Conservation (phyloP, 2,329 filamentous ascomycete species). For the Arachnomyces sp. region DNA sequence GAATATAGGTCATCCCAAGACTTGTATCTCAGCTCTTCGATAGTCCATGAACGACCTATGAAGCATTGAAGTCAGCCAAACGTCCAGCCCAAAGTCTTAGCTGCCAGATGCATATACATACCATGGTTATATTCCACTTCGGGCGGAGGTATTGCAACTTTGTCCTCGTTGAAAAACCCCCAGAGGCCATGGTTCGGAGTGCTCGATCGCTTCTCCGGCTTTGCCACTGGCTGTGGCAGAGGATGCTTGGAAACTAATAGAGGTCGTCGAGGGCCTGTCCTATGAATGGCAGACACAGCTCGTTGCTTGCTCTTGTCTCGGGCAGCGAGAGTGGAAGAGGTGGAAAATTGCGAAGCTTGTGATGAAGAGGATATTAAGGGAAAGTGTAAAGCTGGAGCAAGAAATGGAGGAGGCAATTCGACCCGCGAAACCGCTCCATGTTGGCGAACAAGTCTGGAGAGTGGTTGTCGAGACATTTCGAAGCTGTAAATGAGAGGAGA, state of each 20-base stretch:
- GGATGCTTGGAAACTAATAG: slow-evolving; percentile 65
- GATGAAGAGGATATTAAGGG: slow-evolving; percentile 3
- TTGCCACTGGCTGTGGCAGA: slow-evolving; percentile 58
- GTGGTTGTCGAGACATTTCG: slow-evolving; percentile 31
- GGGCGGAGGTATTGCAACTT: slow-evolving; percentile 63
- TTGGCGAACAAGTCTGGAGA: slow-evolving; percentile 27
- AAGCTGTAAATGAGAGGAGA: slow-evolving; percentile 1
- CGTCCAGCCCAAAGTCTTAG: background rate
- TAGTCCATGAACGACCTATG: slow-evolving; percentile 68
- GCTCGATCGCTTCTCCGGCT: slow-evolving; percentile 39
- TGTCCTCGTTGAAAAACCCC: slow-evolving; percentile 75
- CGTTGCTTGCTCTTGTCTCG: slow-evolving; percentile 61
- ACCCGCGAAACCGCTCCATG: slow-evolving; percentile 24
- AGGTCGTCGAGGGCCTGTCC: slow-evolving; percentile 67
- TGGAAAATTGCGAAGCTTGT: slow-evolving; percentile 13
- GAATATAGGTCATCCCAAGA: slow-evolving; percentile 88
- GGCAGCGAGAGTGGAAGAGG: slow-evolving; percentile 28
- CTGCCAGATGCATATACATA: slow-evolving; percentile 24
- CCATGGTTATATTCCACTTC: slow-evolving; percentile 64
- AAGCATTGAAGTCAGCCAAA: slow-evolving; percentile 10
- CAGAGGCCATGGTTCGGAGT: slow-evolving; percentile 80
- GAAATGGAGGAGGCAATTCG: slow-evolving; percentile 37
- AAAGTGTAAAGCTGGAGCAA: slow-evolving; percentile 30
- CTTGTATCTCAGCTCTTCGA: slow-evolving; percentile 78
- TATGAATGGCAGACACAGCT: slow-evolving; percentile 72